phyloP scores from a whole-genome alignment of 805 yeast genomes.

The Ogataea nakhonphanomensis region DNA sequence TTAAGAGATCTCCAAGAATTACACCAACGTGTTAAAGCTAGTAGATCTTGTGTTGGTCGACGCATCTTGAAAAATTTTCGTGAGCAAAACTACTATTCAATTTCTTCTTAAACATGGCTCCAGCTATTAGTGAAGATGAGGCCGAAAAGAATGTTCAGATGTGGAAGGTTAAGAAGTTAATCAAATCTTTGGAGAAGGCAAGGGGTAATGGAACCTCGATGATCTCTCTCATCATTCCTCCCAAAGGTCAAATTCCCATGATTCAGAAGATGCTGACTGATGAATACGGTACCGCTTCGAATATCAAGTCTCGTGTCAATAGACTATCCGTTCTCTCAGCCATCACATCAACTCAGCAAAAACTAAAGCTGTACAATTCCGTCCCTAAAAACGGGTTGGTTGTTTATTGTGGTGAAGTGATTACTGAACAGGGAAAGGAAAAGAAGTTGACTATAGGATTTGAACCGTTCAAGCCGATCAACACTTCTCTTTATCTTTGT shows the following conservation, averaged over 20 bases:
- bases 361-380: conserved; percentile 79
- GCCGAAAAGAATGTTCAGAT: conserved; percentile 97
- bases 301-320: conserved; percentile 96
- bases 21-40: too few species aligned
- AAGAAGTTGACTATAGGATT: conserved; percentile 95
- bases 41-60: neutral
- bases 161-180: conserved; percentile 96
- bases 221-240: conserved; percentile 96
- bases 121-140: conserved; percentile 55
- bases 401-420: conserved; percentile 96
- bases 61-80: conserved; percentile 12
- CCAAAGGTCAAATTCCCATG: conserved; percentile 88
- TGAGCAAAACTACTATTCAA: conserved; percentile 6
- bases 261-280: conserved; percentile 90
- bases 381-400: conserved; percentile 96
- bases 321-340: conserved; percentile 94
- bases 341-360: conserved; percentile 97
- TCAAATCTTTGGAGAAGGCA: conserved; percentile 83
- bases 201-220: conserved; percentile 99
- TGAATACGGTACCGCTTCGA: conserved; percentile 98
- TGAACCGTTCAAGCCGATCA: conserved; percentile 98
- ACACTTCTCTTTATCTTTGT: conserved; percentile 93
- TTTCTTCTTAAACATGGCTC: conserved; percentile 32
- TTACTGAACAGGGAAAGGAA: conserved; percentile 96
- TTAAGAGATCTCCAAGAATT: too few species aligned